A percentile compares a stretch with the other conserved stretches of the same genome.
Evolutionary conservation across 148 eudicot species (phyloP).

Genomic region (Silene conica): DNA sequence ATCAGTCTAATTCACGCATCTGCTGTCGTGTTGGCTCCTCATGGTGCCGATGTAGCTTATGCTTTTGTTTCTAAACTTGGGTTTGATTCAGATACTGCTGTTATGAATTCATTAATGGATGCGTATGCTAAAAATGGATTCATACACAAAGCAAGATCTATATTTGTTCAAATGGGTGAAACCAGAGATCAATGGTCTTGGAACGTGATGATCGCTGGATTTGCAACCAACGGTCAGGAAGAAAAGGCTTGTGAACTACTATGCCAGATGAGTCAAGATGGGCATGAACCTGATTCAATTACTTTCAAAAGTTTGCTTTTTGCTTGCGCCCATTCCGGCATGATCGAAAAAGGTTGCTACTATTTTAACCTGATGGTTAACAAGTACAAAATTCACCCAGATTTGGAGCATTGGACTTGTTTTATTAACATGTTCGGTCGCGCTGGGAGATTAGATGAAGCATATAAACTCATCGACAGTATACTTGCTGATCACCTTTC

Average conservation of each 20-base stretch:
- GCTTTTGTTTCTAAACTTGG: slow-evolving; percentile 31
- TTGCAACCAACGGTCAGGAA: slow-evolving; percentile 39
- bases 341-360: slow-evolving; percentile 36
- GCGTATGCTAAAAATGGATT: slow-evolving; percentile 41
- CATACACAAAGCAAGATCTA: slow-evolving; percentile 23
- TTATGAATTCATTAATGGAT: slow-evolving; percentile 36
- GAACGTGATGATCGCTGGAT: slow-evolving; percentile 46
- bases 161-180: slow-evolving; percentile 31
- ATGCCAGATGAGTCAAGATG: slow-evolving; percentile 30
- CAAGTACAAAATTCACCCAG: slow-evolving; percentile 27
- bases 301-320: slow-evolving; percentile 41
- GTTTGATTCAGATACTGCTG: slow-evolving; percentile 25
- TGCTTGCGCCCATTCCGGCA: slow-evolving; percentile 37
- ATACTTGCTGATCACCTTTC: slow-evolving; percentile 5
- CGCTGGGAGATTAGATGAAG: slow-evolving; percentile 38
- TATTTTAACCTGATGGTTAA: slow-evolving; percentile 34
- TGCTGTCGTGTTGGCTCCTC: slow-evolving; percentile 10
- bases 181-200: slow-evolving; percentile 39
- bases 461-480: slow-evolving; percentile 24
- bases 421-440: slow-evolving; percentile 40
- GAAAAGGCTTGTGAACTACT: slow-evolving; percentile 33
- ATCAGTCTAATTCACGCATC: slow-evolving; percentile 34
- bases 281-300: slow-evolving; percentile 33
- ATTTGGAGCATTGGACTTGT: slow-evolving; percentile 45
- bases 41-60: slow-evolving; percentile 25